Evolutionary conservation across 1,284 basidiomycete genomes (phyloP).

Genomic region (Ceratobasidium theobromae): DNA sequence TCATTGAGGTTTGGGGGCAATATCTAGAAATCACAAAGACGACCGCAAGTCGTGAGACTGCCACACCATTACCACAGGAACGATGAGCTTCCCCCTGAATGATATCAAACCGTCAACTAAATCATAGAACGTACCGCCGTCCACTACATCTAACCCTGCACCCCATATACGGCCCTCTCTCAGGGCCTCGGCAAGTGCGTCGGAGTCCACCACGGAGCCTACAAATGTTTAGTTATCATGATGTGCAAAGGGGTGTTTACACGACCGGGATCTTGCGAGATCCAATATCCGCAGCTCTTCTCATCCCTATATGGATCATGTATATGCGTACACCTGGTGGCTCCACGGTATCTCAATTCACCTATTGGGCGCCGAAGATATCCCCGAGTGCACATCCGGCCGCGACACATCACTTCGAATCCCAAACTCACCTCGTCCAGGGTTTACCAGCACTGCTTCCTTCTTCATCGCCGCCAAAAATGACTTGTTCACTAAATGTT

Average conservation of each 20-base stretch:
- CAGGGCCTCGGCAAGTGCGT: conserved; percentile 82
- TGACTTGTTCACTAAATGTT: conserved; percentile 67
- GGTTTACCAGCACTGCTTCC: conserved; percentile 77
- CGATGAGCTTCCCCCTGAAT: no score
- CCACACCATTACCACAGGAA: no score
- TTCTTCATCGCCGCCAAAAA: conserved; percentile 86
- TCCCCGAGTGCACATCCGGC: neutral
- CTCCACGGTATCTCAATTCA: no score
- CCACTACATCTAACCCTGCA: conserved; percentile 91
- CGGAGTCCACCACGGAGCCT: conserved; percentile 75
- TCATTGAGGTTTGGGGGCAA: no score
- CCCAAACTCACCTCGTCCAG: conserved; percentile 60
- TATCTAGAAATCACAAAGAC: no score
- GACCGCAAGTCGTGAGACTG: no score
- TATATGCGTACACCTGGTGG: no score
- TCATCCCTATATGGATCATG: no score
- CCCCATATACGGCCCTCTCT: conserved; percentile 79
- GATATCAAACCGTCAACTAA: no score
- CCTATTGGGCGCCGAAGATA: no score
- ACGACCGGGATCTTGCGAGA: no score
- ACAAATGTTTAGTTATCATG: conserved; percentile 39
- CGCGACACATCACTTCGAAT: neutral
- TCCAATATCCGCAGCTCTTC: no score
- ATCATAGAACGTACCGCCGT: conserved; percentile 50
- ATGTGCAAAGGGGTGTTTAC: neutral